Evolutionary conservation across 441 rosid species (phyloP), one percentile per base, ranked within the genome.

Genomic region (Adansonia madagascariensis): DNA sequence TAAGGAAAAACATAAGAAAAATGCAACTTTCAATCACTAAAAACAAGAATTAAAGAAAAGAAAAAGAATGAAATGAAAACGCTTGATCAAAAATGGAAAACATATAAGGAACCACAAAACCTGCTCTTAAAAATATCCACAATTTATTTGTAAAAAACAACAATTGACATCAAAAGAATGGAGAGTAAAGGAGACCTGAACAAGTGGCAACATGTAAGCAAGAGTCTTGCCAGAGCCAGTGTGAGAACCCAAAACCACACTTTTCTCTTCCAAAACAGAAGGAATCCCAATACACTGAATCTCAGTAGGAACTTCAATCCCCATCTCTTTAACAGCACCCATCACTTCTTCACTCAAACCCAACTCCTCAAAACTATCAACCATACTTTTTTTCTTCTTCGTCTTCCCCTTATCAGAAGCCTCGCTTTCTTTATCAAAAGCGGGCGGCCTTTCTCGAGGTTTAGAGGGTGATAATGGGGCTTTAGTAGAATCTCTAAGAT

Each of bases 201-300:
- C 98, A 81, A 95, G 88, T 65, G 98, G 99, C 68, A 93, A 75
- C 91, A 95, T 79, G 70, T 95, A 95, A 65, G 97, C 96, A 35
- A 92, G 87, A 52, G 98, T 95, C 88, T 95, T 95, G 59, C 99
- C 98, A 56, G 99, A 95, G 27, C 98, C 98, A 71, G 98, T 94
- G 75, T 95, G 99, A 11, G 99, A 95, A 6, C 97, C 99, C 90
- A 95, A 86, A 20, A 93, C 97, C 49, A 91, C 94, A 84, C 87
- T 91, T 81, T 82, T 89, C 50, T 91, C 89, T n/a, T 93, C 94
- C 90, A 95, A 83, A 43, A 92, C 86, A 70, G 96, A 90, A 84
- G 95, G 98, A 61, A 95, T 82, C 17, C 97, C 99, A 66, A 91
- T 84, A 84, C 95, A 88, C 79, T 95, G 99, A 82, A 93, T 95